A percentile compares a stretch with the other conserved stretches of the same genome.
These are phyloP conservation scores for Tylopilus rubrobrunneus DNA, from an alignment of 768 basidiomycete species.

Conservation along the genomic window DNA sequence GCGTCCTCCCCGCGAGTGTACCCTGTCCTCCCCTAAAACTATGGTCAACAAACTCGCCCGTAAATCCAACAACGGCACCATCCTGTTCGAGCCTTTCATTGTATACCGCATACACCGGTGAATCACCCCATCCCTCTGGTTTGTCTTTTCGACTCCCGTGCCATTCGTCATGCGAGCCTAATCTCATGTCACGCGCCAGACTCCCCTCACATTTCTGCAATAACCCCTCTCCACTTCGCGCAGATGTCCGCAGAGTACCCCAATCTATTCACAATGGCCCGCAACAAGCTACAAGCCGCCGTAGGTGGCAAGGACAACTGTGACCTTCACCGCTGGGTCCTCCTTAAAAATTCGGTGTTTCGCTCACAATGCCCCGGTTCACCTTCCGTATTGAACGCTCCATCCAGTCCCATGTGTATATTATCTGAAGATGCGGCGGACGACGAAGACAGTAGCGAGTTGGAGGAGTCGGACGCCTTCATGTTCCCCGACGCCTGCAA, in stretches of 20 bases:
- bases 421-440: constrained; percentile 39
- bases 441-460: constrained; percentile 42
- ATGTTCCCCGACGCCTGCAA: constrained; percentile 77
- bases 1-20: constrained; percentile 23
- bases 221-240: constrained; percentile 5
- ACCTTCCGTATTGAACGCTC: constrained; percentile 22
- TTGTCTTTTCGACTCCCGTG: constrained; percentile 1
- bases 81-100: constrained; percentile 83
- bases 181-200: constrained; percentile 18
- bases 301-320: constrained; percentile 58
- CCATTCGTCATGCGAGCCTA: background rate
- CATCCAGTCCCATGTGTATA: constrained; percentile 26
- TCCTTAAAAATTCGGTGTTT: constrained; percentile 80
- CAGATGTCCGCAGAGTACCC: constrained; percentile 48
- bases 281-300: constrained; percentile 68
- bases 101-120: constrained; percentile 80
- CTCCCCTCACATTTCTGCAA: constrained; percentile 7
- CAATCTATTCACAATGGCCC: constrained; percentile 61
- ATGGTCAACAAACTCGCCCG: constrained; percentile 86
- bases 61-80: constrained; percentile 80
- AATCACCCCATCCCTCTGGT: constrained; percentile 24
- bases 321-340: constrained; percentile 83
- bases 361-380: constrained; percentile 45
- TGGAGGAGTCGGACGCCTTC: constrained; percentile 59
- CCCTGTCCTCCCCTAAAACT: constrained; percentile 38